phyloP scores from a whole-genome alignment of 257 asterid genomes.

The Capsicum rhomboideum region DNA sequence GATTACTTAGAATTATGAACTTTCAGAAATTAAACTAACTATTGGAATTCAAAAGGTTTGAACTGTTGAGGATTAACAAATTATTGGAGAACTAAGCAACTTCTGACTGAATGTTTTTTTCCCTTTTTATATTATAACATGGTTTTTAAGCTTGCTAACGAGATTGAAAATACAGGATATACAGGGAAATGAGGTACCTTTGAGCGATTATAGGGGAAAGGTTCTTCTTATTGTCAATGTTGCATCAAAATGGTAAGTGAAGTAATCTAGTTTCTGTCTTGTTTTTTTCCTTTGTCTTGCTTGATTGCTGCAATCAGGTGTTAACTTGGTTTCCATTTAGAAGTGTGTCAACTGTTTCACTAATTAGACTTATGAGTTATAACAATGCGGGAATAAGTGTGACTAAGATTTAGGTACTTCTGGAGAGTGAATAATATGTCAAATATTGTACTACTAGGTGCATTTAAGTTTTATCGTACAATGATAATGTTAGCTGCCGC shows the following conservation, averaged over 20 bases:
- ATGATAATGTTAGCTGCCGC: neutral
- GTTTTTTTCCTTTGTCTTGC: neutral
- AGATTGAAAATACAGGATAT: slow-evolving; percentile 46
- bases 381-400: neutral
- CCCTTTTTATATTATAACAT: neutral
- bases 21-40: neutral
- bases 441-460: neutral
- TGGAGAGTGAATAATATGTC: neutral
- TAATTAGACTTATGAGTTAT: neutral
- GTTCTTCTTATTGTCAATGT: slow-evolving; percentile 76
- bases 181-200: slow-evolving; percentile 60
- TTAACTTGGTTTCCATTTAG: neutral
- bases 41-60: neutral
- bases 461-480: neutral
- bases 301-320: neutral
- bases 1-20: neutral
- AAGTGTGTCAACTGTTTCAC: neutral
- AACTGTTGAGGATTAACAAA: neutral
- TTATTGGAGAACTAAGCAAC: neutral
- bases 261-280: neutral
- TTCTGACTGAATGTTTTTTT: neutral
- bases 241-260: slow-evolving; percentile 73
- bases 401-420: neutral
- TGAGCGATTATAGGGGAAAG: slow-evolving; percentile 64
- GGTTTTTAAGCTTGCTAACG: neutral